Conservation (phyloP, 768 basidiomycete species). For the Collybia sp. region DNA sequence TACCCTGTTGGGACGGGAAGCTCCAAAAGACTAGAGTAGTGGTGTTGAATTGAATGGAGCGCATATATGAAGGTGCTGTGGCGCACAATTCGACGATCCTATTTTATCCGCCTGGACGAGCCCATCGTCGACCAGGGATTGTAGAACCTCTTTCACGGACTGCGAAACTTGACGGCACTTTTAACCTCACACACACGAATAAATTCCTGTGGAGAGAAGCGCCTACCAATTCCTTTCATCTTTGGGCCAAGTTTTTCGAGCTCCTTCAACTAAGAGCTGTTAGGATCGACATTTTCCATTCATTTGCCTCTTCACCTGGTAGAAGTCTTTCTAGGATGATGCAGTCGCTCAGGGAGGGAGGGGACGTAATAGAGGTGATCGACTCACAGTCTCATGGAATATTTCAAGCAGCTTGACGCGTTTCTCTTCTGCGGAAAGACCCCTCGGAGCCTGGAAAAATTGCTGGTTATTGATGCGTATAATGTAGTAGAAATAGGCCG, state of each 20-base stretch:
- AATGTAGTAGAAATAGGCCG: too few species aligned
- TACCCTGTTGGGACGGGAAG: slow-evolving; percentile 86
- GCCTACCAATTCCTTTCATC: slow-evolving; percentile 82
- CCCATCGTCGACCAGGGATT: slow-evolving; percentile 82
- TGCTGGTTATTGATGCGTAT: too few species aligned
- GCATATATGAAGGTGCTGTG: slow-evolving; percentile 12
- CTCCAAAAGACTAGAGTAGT: slow-evolving; percentile 81
- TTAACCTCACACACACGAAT: too few species aligned
- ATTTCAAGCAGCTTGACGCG: slow-evolving; percentile 85
- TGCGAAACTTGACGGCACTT: slow-evolving; percentile 59
- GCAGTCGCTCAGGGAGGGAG: neutral
- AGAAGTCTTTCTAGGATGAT: slow-evolving; percentile 73
- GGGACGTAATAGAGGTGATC: neutral
- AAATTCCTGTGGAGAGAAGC: neutral
- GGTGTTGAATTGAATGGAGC: slow-evolving; percentile 2
- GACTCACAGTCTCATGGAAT: slow-evolving; percentile 80
- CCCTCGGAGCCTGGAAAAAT: slow-evolving; percentile 56
- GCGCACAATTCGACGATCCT: slow-evolving; percentile 87
- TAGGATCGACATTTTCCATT: too few species aligned
- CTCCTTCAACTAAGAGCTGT: slow-evolving; percentile 69
- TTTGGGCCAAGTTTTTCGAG: slow-evolving; percentile 87
- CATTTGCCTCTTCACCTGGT: slow-evolving; percentile 38
- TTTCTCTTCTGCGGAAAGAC: slow-evolving; percentile 88
- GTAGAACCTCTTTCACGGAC: slow-evolving; percentile 87
- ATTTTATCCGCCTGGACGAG: slow-evolving; percentile 89